Base-by-base conservation (phyloP, 1,284 basidiomycete species). In the Cystobasidium sp. region DNA sequence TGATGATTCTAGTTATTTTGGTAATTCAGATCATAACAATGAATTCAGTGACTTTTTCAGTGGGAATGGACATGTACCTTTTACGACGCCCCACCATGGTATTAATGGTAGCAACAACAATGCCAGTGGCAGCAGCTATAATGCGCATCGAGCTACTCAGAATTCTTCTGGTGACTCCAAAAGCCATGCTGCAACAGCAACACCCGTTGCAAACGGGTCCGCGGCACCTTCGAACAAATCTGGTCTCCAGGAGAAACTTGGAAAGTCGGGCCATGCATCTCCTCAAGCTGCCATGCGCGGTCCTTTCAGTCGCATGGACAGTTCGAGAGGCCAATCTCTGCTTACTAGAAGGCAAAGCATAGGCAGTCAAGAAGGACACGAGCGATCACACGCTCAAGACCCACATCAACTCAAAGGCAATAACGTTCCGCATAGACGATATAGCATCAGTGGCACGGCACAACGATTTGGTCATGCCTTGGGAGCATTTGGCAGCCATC, bases 271-370 rank as follows among this genome's bases (percentile, higher is more conserved):
- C 14, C 46, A 73, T 18, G 20, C 39, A 31, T 5, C 37, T 44
- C 63, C 7, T 10, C 31, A 16, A 63, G 62, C 9, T 44, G 47
- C 61, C 3, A 59, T 73, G 52, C 31, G 70, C 8, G 70, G 70
- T 18, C 70, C 70, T 20, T 73, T 73, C 70, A 65, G 62, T 56
- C 70, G 70, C 49, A 12, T 73, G 7, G 70, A 73, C 20, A 73
- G 70, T 31, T 47, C 70, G 41, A 65, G 70, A 49, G 70, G 70
- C 3, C 70, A 73, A 51, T 24, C 16, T 18, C 31, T 37, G 20
- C 62, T 73, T n/a, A 58, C 43, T 24, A 51, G 61, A 24, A 37
- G 69, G 18, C 59, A 63, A 41, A 71, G 69, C n/a, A 63, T 61
- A 52, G 70, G 70, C 12, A 31, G 52, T 51, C 18, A 22, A 44